phyloP scores from a whole-genome alignment of 2,329 filamentous ascomycete species.

The Aspergillus pseudoterreus region DNA sequence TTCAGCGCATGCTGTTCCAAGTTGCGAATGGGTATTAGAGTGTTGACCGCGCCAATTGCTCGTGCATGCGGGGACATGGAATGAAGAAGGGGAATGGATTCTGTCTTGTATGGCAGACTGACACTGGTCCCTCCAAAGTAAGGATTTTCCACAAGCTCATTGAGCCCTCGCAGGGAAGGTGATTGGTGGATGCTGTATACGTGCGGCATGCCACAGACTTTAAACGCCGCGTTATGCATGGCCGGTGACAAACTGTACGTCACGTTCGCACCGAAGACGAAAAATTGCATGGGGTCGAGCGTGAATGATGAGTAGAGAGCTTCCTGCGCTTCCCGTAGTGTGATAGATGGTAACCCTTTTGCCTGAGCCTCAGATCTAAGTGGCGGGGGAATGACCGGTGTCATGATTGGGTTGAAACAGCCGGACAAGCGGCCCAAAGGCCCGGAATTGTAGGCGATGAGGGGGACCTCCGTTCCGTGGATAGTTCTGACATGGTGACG shows the following conservation, averaged over 20 bases:
- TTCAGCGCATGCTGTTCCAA: conserved; percentile 52
- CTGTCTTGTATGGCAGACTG: conserved; percentile 70
- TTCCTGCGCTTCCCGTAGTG: conserved; percentile 60
- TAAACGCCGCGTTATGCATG: conserved; percentile 71
- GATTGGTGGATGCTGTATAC: conserved; percentile 63
- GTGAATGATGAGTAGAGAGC: conserved; percentile 65
- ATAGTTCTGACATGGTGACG: conserved; percentile 48
- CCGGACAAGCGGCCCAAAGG: conserved; percentile 60
- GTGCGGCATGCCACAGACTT: conserved; percentile 65
- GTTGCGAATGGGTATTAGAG: conserved; percentile 66
- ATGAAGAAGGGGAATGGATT: conserved; percentile 62
- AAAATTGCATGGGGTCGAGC: conserved; percentile 66
- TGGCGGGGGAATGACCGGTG: conserved; percentile 54
- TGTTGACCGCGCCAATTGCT: conserved; percentile 74
- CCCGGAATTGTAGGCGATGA: conserved; percentile 65
- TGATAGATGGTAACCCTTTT: conserved; percentile 51
- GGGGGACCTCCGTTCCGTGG: conserved; percentile 45
- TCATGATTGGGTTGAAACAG: conserved; percentile 63
- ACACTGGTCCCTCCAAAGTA: conserved; percentile 70
- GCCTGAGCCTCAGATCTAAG: conserved; percentile 42
- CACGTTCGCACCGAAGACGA: conserved; percentile 70
- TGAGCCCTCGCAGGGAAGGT: conserved; percentile 59
- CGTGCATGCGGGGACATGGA: conserved; percentile 68
- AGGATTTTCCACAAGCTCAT: conserved; percentile 60
- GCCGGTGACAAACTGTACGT: conserved; percentile 70